Conservation (phyloP, 352 stramenopile species). For the Pythium grandisporangium region DNA sequence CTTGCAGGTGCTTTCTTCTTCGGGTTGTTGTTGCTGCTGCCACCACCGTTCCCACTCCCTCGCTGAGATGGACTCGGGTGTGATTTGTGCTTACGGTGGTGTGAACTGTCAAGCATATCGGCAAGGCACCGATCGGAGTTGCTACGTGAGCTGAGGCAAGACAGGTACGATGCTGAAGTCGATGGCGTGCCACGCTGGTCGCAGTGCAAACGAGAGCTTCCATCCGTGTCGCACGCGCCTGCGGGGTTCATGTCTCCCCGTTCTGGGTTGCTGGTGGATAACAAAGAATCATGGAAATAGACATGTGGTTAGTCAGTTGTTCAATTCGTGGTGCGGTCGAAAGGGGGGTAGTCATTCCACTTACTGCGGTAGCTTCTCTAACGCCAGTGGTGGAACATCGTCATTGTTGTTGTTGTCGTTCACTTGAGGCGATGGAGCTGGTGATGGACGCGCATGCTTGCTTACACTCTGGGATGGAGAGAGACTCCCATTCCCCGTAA, state of each 20-base stretch:
- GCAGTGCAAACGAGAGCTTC: too few relatives aligned
- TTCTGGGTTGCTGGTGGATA: too few relatives aligned
- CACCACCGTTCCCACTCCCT: constrained; percentile 1
- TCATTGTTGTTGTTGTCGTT: constrained; percentile 35
- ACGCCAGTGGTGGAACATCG: constrained; percentile 33
- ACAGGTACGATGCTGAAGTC: constrained; percentile 10
- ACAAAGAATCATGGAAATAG: too few relatives aligned
- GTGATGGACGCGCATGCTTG: constrained; percentile 5
- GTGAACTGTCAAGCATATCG: constrained; percentile 5
- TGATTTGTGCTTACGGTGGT: constrained; percentile 1
- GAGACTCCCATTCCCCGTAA: constrained; percentile 10
- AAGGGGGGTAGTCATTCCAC: too few relatives aligned
- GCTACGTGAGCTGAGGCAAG: constrained; percentile 21
- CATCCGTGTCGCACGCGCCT: too few relatives aligned
- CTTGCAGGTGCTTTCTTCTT: constrained; percentile 16
- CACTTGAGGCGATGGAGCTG: constrained; percentile 10
- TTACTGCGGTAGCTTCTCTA: constrained; percentile 46
- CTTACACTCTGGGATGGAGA: constrained; percentile 4
- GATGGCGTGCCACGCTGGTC: too few relatives aligned
- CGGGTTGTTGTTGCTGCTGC: constrained; percentile 8
- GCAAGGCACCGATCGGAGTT: constrained; percentile 20
- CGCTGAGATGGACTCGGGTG: constrained; percentile 2
- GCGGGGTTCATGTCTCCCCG: too few relatives aligned
- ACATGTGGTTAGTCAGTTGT: too few relatives aligned
- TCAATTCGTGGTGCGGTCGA: too few relatives aligned